Conservation (phyloP, 495 filamentous ascomycete genomes). For the Baudoinia panamericana region DNA sequence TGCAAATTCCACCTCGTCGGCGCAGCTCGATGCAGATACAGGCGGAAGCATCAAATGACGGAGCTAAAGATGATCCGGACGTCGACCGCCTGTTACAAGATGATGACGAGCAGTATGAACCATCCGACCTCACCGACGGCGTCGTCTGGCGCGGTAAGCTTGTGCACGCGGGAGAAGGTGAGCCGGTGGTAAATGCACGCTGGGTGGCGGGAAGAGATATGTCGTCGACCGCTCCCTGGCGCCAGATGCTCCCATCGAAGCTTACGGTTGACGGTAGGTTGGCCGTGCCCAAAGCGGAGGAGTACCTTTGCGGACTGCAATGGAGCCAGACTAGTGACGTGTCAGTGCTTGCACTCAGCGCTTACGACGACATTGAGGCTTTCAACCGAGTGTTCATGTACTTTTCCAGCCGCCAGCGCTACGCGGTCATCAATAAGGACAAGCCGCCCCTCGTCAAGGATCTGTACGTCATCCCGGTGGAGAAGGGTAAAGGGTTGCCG, state of each 20-base stretch:
- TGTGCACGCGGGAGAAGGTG: constrained; percentile 32
- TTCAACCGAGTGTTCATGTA: constrained; percentile 67
- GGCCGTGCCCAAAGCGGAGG: constrained; percentile 60
- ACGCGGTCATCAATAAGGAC: constrained; percentile 68
- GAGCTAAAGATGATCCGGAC: constrained; percentile 56
- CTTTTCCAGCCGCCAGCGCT: constrained; percentile 60
- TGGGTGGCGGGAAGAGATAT: constrained; percentile 65
- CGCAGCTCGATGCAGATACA: constrained; percentile 35
- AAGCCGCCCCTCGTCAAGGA: constrained; percentile 30
- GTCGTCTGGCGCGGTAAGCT: constrained; percentile 69
- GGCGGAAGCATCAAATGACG: constrained; percentile 33
- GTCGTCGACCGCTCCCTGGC: constrained; percentile 48
- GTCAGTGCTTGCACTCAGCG: constrained; percentile 42
- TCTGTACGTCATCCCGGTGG: constrained; percentile 32
- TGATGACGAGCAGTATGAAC: constrained; percentile 74
- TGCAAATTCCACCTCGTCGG: constrained; percentile 33
- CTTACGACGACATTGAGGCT: constrained; percentile 37
- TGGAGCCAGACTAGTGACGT: constrained; percentile 64
- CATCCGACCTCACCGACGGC: constrained; percentile 48
- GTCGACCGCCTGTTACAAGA: constrained; percentile 83
- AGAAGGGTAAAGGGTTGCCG: constrained; percentile 25
- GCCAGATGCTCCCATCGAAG: constrained; percentile 51
- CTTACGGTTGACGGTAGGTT: constrained; percentile 76
- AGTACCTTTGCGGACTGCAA: constrained; percentile 73
- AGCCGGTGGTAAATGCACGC: constrained; percentile 63